phyloP scores from a whole-genome alignment of 1,284 basidiomycete genomes.

The Phellinidium pouzarii region DNA sequence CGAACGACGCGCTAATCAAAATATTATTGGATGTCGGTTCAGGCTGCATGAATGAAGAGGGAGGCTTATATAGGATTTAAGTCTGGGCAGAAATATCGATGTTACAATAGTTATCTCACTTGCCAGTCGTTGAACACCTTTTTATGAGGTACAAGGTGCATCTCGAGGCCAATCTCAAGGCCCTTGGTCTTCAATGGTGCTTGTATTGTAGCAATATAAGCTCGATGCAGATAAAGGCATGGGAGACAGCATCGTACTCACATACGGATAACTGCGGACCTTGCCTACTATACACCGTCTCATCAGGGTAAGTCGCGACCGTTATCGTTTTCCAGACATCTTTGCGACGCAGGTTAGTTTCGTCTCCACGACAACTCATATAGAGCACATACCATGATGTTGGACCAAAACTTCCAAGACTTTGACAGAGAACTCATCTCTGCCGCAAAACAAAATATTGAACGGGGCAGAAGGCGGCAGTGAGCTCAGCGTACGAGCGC shows the following conservation, averaged over 20 bases:
- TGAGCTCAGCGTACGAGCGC: conserved; percentile 3
- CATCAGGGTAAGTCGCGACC: conserved; percentile 59
- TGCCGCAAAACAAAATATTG: conserved; percentile 61
- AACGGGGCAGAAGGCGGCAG: conserved; percentile 27
- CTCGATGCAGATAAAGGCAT: conserved; percentile 1
- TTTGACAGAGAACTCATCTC: conserved; percentile 66
- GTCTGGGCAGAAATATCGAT: conserved; percentile 3
- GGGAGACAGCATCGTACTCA: conserved; percentile 27
- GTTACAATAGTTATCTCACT: conserved; percentile 30
- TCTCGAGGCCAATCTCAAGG: conserved; percentile 40
- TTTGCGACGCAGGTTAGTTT: conserved; percentile 24
- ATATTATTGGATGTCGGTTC: conserved; percentile 38
- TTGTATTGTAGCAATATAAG: conserved; percentile 24
- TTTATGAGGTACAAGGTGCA: conserved; percentile 53
- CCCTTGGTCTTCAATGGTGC: conserved; percentile 55
- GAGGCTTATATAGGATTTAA: conserved; percentile 30
- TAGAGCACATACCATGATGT: conserved; percentile 37
- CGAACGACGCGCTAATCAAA: conserved; percentile 89
- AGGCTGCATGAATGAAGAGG: conserved; percentile 36
- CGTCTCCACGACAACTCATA: conserved; percentile 12
- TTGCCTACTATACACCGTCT: conserved; percentile 45
- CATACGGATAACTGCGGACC: conserved; percentile 44
- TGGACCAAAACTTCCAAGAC: conserved; percentile 48
- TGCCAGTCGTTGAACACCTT: conserved; percentile 53
- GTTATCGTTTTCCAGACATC: conserved; percentile 55